Evolutionary conservation across 805 yeast genomes (phyloP), one percentile per base, ranked within the genome.

Genomic region (Phaffomyces antillensis): DNA sequence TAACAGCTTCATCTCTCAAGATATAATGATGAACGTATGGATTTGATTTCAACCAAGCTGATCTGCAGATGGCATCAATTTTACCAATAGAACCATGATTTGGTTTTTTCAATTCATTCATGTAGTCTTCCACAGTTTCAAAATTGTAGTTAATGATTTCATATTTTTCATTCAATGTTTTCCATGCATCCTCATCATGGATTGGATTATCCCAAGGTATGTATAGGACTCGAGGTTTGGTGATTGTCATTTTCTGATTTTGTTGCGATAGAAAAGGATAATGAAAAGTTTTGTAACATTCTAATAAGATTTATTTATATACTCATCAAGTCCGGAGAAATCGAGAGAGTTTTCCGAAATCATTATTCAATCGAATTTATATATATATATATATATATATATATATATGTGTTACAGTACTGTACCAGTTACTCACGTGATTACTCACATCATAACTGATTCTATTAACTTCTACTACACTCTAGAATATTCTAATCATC

Each of bases 171-270:
- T 66, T 63, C 34, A 66, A 42, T 0, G 63, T 58, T 32, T 50
- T 52, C 72, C 72, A 68, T 0, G 70, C 63, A 8, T 55, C 59
- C 2, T 57, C 64, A 43, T 66, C 68, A 45, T 67, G 72, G 24
- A 67, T 60, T 5, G 64, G 62, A 5, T 59, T 50, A 23, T 65
- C 67, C 61, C 68, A 61, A 3, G 71, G 71, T 16, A 67, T 54
- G 49, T 68, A 68, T 4, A 68, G 53, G 4, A 67, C 62, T 43
- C 65, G 59, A 23, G 72, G 71, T 36, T 59, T 63, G 4, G 33
- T n/a, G 12, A 41, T 11, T 15, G 45, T 43, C 39, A 47, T 52
- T 43, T 8, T 11, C 25, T 18, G 17, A 4, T 36, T 9, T 28
- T 10, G 30, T 28, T 3, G 23, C 6, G 33, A 16, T 30, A 30